Conservation (phyloP, 2,329 filamentous ascomycete species). For the Eurotiales sp. region DNA sequence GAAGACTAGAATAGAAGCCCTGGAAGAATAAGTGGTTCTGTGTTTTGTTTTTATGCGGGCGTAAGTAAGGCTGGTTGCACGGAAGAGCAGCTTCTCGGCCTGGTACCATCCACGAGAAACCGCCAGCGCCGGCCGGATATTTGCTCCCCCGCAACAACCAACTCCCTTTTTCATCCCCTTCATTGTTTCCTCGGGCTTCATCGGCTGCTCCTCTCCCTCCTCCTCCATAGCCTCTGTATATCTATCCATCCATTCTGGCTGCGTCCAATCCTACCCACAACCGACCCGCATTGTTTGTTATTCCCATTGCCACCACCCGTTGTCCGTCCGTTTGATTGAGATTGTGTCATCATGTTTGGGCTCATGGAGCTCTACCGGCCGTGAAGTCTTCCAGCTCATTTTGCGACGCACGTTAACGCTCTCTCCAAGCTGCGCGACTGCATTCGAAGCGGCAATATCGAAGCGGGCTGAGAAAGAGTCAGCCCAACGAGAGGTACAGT, state of each 20-base stretch:
- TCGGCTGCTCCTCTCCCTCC: too few relatives aligned
- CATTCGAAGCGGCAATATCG: neutral
- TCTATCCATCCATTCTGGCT: too few relatives aligned
- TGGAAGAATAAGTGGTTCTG: too few relatives aligned
- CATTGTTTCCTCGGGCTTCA: too few relatives aligned
- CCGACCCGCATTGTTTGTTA: neutral
- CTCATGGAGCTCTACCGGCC: constrained; percentile 8
- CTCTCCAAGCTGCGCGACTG: constrained; percentile 4
- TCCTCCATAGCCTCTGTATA: neutral
- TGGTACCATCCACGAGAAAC: too few relatives aligned
- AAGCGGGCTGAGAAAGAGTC: neutral
- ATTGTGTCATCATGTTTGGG: constrained; percentile 10
- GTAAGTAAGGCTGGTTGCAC: too few relatives aligned
- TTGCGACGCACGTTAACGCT: constrained; percentile 7
- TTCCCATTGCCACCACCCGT: neutral
- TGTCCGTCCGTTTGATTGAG: neutral
- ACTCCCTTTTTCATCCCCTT: too few relatives aligned
- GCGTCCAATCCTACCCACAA: neutral
- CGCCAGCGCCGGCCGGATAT: too few relatives aligned
- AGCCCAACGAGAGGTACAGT: neutral
- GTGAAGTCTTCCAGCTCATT: constrained; percentile 10
- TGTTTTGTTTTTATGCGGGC: too few relatives aligned
- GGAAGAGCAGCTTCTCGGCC: too few relatives aligned
- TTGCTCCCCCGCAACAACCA: too few relatives aligned
- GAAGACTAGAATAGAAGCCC: too few relatives aligned